A percentile compares a stretch with the other conserved stretches of the same genome.
phyloP scores from a whole-genome alignment of 495 filamentous ascomycete species.

The Aspergillus campestris region DNA sequence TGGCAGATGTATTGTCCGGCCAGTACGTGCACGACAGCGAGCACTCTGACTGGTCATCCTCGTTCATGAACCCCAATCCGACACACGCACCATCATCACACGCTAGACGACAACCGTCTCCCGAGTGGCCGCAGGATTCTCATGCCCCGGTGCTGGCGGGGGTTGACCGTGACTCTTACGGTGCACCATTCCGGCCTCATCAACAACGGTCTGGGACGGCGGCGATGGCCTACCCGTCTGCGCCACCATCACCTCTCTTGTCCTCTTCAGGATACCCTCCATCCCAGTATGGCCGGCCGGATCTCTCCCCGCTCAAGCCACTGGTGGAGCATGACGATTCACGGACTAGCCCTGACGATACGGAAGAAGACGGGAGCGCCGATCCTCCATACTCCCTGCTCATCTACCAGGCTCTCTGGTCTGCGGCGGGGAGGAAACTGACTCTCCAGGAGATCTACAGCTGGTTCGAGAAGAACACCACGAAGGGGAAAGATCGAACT shows the following conservation, averaged over 20 bases:
- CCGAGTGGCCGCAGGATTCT: not conserved
- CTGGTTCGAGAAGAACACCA: slow-evolving; percentile 80
- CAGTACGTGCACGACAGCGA: slow-evolving; percentile 2
- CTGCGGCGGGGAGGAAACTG: slow-evolving; percentile 55
- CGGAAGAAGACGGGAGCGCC: slow-evolving; percentile 26
- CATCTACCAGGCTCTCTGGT: slow-evolving; percentile 68
- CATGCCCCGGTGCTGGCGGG: not conserved
- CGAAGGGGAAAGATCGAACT: slow-evolving; percentile 54
- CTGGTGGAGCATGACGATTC: slow-evolving; percentile 9
- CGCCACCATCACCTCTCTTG: slow-evolving; percentile 17
- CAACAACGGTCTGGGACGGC: slow-evolving; percentile 2
- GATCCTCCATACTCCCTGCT: slow-evolving; percentile 75
- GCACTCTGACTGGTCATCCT: slow-evolving; percentile 4
- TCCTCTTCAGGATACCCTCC: slow-evolving; percentile 17
- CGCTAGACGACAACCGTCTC: too few species aligned
- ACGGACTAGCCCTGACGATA: slow-evolving; percentile 11
- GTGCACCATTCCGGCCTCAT: slow-evolving; percentile 4
- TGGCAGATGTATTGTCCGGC: slow-evolving; percentile 11
- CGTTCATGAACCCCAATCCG: slow-evolving; percentile 7
- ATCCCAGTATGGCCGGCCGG: slow-evolving; percentile 6
- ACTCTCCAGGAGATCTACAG: slow-evolving; percentile 80
- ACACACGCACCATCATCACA: not conserved
- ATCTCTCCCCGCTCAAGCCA: slow-evolving; percentile 4
- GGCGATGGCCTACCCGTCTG: slow-evolving; percentile 4
- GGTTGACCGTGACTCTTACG: slow-evolving; percentile 3